These are phyloP conservation scores for Fomitiporia mediterranea DNA, from an alignment of 1,284 basidiomycete species.

Conservation along the genomic window DNA sequence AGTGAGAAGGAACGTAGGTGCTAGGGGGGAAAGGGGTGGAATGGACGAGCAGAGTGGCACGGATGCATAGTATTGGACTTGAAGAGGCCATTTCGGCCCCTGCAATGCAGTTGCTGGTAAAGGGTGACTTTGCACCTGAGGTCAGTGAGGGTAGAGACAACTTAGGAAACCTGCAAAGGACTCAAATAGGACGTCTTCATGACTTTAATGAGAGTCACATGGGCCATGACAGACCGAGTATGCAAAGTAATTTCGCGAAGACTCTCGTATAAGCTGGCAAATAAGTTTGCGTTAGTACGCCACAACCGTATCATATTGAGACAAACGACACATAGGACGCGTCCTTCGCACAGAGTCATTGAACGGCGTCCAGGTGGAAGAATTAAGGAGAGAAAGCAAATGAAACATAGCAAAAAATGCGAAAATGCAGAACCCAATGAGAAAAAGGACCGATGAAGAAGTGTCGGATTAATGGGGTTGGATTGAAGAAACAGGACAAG, in stretches of 20 bases:
- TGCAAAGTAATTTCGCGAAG: too few species aligned
- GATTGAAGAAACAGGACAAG: slow-evolving; percentile 4
- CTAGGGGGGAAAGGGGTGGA: background rate
- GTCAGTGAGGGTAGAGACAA: background rate
- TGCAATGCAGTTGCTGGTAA: too few species aligned
- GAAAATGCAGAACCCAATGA: background rate
- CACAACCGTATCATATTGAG: background rate
- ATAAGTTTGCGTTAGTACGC: too few species aligned
- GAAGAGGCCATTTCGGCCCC: too few species aligned
- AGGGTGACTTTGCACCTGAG: too few species aligned
- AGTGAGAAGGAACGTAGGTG: background rate
- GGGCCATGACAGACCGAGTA: too few species aligned
- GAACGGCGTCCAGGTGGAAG: too few species aligned
- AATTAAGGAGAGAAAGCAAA: background rate
- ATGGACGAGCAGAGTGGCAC: background rate
- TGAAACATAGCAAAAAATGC: background rate
- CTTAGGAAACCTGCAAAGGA: too few species aligned
- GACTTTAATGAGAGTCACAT: too few species aligned
- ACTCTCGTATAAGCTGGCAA: too few species aligned
- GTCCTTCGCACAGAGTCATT: background rate
- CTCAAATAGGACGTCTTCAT: too few species aligned
- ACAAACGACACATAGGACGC: background rate
- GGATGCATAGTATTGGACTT: background rate
- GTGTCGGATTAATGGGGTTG: background rate
- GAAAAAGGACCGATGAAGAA: background rate